Evolutionary conservation across 140 eudicot species (phyloP).

Genomic region (Ambrosia hybrid): DNA sequence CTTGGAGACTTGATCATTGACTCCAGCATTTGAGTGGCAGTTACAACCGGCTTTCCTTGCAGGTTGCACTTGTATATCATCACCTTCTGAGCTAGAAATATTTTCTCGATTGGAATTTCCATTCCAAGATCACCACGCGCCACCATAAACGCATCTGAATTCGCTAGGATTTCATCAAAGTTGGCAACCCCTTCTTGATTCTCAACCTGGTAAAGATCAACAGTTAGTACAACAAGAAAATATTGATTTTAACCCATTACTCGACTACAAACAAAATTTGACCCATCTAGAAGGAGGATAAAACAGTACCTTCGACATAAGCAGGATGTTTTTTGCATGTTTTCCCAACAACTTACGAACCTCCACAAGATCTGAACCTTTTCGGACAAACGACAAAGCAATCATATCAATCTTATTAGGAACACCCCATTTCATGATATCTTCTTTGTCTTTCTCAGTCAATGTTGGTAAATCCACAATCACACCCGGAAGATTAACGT

Average conservation of each 20-base stretch:
- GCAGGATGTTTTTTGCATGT: constrained; percentile 53
- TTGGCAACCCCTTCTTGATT: constrained; percentile 75
- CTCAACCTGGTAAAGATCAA: constrained; percentile 43
- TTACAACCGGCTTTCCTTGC: constrained; percentile 62
- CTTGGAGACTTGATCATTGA: constrained; percentile 61
- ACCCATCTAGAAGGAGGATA: neutral
- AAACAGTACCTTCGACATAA: constrained; percentile 57
- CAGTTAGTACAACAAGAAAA: neutral
- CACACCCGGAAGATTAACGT: constrained; percentile 69
- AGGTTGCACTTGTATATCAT: constrained; percentile 61
- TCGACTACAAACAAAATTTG: neutral
- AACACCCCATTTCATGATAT: constrained; percentile 64
- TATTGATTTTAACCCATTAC: neutral
- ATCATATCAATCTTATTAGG: constrained; percentile 41
- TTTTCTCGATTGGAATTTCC: constrained; percentile 70
- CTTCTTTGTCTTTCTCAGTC: constrained; percentile 62
- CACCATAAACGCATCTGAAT: constrained; percentile 66
- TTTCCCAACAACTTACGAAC: constrained; percentile 58
- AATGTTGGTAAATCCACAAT: constrained; percentile 62
- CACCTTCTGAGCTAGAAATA: constrained; percentile 57
- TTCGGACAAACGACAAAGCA: constrained; percentile 61
- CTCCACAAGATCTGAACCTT: constrained; percentile 63
- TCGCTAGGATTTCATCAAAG: constrained; percentile 58
- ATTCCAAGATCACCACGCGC: constrained; percentile 68
- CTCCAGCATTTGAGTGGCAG: constrained; percentile 55